Evolutionary conservation across 345 rosid genomes (phyloP).

Genomic region (Citrus sp.): DNA sequence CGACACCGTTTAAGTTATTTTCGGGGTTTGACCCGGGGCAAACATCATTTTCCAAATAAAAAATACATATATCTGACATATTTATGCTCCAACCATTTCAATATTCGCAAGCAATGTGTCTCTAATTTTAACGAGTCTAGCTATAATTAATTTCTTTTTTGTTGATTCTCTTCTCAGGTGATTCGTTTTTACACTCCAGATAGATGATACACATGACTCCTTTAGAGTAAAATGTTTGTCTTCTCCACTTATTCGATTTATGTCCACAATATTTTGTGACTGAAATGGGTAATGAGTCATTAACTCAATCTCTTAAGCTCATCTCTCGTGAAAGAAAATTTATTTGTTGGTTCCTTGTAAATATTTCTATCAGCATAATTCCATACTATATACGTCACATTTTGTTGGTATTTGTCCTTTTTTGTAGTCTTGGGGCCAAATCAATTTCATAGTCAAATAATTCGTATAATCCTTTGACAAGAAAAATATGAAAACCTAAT

Average conservation of each 20-base stretch:
- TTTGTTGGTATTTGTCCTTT: neutral
- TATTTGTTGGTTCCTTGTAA: neutral
- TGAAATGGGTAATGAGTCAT: neutral
- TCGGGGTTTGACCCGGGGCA: too few species aligned
- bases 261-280: neutral
- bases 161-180: neutral
- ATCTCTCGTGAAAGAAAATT: neutral
- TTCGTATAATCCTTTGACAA: neutral
- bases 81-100: neutral
- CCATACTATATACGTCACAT: slow-evolving; percentile 8
- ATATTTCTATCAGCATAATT: slow-evolving; percentile 12
- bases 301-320: slow-evolving; percentile 2
- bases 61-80: too few species aligned
- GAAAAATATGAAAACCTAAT: neutral
- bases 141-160: slow-evolving; percentile 9
- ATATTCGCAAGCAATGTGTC: neutral
- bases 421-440: neutral
- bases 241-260: neutral
- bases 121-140: slow-evolving; percentile 1
- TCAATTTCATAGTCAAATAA: neutral
- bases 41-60: too few species aligned
- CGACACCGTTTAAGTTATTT: too few species aligned
- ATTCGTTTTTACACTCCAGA: neutral
- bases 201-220: neutral
- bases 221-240: neutral